Conservation (phyloP, 1,284 basidiomycete species). For the Ceratobasidium sp. region DNA sequence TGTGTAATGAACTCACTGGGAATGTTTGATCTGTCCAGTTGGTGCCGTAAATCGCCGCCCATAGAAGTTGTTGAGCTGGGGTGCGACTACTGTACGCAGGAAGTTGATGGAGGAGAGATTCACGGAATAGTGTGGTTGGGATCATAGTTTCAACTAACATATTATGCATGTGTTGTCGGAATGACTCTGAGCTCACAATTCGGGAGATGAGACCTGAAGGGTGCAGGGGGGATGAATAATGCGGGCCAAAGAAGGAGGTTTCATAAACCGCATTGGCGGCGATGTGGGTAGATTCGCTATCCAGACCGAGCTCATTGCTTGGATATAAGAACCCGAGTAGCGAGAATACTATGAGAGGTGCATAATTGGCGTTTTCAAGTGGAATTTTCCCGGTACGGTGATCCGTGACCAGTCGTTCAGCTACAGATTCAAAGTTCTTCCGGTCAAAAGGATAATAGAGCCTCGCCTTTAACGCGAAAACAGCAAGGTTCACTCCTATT, state of each 20-base stretch:
- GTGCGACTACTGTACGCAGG: neutral
- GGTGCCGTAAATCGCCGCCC: neutral
- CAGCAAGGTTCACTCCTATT: constrained; percentile 6
- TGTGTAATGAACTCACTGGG: neutral
- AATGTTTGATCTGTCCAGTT: neutral
- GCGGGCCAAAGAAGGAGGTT: neutral
- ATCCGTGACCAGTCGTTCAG: neutral
- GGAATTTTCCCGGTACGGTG: neutral
- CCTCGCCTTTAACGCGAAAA: constrained; percentile 1
- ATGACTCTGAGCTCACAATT: neutral
- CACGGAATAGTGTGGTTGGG: neutral
- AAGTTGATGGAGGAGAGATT: neutral
- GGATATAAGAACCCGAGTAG: constrained; percentile 23
- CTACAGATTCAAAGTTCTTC: neutral
- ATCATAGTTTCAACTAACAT: neutral
- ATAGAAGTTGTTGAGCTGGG: neutral
- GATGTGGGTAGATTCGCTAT: neutral
- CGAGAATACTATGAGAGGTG: neutral
- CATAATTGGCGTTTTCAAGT: neutral
- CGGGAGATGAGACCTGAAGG: neutral
- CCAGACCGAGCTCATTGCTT: neutral
- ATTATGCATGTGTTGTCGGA: neutral
- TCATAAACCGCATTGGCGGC: neutral
- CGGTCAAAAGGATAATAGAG: neutral
- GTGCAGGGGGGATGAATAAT: no score